A percentile compares a stretch with the other conserved stretches of the same genome.
phyloP scores from a whole-genome alignment of 2,329 filamentous ascomycete species.

The Cercospora beticola region DNA sequence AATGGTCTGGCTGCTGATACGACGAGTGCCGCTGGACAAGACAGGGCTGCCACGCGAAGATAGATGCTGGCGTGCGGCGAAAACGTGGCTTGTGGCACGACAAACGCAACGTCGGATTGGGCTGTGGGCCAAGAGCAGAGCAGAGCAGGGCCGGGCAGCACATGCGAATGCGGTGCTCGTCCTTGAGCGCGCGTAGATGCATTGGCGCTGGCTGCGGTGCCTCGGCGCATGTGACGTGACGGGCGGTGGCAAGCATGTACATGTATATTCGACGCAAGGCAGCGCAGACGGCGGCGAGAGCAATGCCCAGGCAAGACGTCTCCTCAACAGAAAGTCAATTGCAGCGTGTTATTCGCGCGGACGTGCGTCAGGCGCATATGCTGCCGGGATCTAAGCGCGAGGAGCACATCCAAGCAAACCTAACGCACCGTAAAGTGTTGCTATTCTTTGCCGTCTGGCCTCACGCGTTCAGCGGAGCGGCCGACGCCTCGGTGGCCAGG shows the following conservation, averaged over 20 bases:
- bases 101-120: constrained; percentile 9
- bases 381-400: constrained; percentile 12
- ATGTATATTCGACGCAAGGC: not conserved
- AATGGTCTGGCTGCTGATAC: not conserved
- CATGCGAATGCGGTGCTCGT: constrained; percentile 10
- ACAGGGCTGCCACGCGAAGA: constrained; percentile 20
- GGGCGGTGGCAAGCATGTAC: not conserved
- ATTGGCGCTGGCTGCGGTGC: constrained; percentile 17
- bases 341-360: not conserved
- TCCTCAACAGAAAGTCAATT: not conserved
- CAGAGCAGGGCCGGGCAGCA: not conserved
- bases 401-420: not conserved
- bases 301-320: not conserved
- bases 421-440: not conserved
- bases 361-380: constrained; percentile 2
- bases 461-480: not conserved
- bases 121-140: not conserved
- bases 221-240: not conserved
- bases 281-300: not conserved
- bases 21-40: not conserved
- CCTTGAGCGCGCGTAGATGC: constrained; percentile 12
- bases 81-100: constrained; percentile 24
- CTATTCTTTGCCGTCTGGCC: not conserved
- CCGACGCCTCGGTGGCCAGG: constrained; percentile 6
- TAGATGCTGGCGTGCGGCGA: not conserved